Base-by-base conservation (phyloP, 306 rosid genomes). In the Hylodesmum podocarpum region DNA sequence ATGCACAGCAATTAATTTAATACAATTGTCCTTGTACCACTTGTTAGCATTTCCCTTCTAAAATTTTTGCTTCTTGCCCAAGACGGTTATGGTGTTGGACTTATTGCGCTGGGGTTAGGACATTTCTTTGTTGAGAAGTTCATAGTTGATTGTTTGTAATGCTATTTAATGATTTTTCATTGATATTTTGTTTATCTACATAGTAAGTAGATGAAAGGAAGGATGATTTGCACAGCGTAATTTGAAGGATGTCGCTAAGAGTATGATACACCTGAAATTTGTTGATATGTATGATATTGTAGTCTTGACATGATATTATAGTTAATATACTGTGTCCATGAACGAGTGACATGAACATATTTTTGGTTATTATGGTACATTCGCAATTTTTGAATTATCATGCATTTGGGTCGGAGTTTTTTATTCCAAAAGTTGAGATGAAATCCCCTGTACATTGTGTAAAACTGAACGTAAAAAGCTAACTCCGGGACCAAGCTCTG, bases 101-200 rank as follows among this genome's bases (percentile, higher is more conserved):
- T 4, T 44, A 46, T 10, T 27, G 29, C 43, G 67, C 73, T 13
- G 81, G 73, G 73, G 76, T 84, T 73, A 67, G 78, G 76, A 27
- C 24, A n/a, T n/a, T 66, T 59, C 43, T 16, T n/a, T 12, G 19
- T 25, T 37, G 25, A 14, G 31, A 24, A 25, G 54, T 9, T 58
- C 36, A 2, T 43, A 54, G 21, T 54, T 46, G 74, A 71, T 64
- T 31, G 78, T 74, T 80, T 83, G 91, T 83, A 81, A 77, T 74
- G 64, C 53, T 83, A 73, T 78, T 46, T 28, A 24, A 25, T 77
- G 59, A 44, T 49, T 76, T 67, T 18, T 70, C 5, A 40, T 44
- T 16, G 75, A 66, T 41, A 13, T 40, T 66, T 66, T n/a, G 7
- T 80, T 46, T 49, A 12, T 22, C 51, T 43, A 2, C 54, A 31